A percentile compares a stretch with the other conserved stretches of the same genome.
phyloP scores from a whole-genome alignment of 768 basidiomycete species.

The Serendipita vermifera region DNA sequence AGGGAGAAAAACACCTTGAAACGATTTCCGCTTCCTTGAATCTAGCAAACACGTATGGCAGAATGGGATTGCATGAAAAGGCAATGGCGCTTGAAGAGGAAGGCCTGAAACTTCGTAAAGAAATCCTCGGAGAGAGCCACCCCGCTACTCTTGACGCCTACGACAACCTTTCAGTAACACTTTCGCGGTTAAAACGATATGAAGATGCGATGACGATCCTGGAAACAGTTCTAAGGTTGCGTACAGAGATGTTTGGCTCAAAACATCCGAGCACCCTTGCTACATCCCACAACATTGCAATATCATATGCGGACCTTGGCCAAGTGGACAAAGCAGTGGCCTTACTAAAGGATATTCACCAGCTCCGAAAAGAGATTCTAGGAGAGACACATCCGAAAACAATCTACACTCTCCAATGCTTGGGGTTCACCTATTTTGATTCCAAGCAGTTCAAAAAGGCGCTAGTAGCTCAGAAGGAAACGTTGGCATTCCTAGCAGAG shows the following conservation, averaged over 20 bases:
- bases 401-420: background rate
- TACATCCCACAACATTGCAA: background rate
- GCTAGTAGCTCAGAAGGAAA: too few relatives aligned
- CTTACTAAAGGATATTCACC: background rate
- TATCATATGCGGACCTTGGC: background rate
- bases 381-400: background rate
- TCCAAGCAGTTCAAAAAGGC: background rate
- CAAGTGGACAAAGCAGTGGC: background rate
- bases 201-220: background rate
- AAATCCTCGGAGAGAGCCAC: background rate
- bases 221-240: background rate
- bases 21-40: background rate
- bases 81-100: background rate
- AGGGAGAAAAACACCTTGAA: background rate
- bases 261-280: background rate
- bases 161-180: background rate
- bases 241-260: background rate
- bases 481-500: too few relatives aligned
- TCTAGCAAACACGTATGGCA: background rate
- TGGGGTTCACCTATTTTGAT: background rate
- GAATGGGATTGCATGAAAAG: background rate
- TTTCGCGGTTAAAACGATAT: background rate
- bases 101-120: background rate
- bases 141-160: background rate
- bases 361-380: background rate